phyloP scores from a whole-genome alignment of 2,329 filamentous ascomycete species.

The Aspergillus ochraceus region DNA sequence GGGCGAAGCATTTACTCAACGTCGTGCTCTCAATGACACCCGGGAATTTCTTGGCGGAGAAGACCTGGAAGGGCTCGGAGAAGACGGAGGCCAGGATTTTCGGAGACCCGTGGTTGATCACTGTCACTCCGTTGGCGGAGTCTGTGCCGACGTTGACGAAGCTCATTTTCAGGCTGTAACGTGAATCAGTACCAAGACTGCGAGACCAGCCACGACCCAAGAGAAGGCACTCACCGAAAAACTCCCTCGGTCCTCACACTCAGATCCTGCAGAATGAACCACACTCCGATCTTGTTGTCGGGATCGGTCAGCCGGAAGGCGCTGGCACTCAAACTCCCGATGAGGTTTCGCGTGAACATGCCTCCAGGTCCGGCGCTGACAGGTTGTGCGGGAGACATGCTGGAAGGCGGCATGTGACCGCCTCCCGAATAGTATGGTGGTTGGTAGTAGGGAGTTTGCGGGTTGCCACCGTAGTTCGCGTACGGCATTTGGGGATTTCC shows the following conservation, averaged over 20 bases:
- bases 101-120: slow-evolving; percentile 71
- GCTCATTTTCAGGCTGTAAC: slow-evolving; percentile 61
- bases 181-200: slow-evolving; percentile 6
- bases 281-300: slow-evolving; percentile 80
- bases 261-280: slow-evolving; percentile 95
- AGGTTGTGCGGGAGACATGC: slow-evolving; percentile 38
- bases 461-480: slow-evolving; percentile 33
- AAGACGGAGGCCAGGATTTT: slow-evolving; percentile 83
- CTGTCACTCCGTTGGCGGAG: slow-evolving; percentile 42
- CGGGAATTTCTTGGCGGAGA: slow-evolving; percentile 96
- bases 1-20: slow-evolving; percentile 88
- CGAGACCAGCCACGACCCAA: not conserved
- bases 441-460: slow-evolving; percentile 33
- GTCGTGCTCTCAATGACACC: slow-evolving; percentile 92
- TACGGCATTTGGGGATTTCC: slow-evolving; percentile 34
- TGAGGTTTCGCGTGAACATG: slow-evolving; percentile 94
- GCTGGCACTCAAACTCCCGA: slow-evolving; percentile 86
- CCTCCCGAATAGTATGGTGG: slow-evolving; percentile 31
- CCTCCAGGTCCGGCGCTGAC: slow-evolving; percentile 59
- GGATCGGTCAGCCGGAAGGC: slow-evolving; percentile 81
- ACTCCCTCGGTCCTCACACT: slow-evolving; percentile 89
- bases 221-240: slow-evolving; percentile 66
- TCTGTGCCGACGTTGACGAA: slow-evolving; percentile 80
- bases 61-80: slow-evolving; percentile 88
- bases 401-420: slow-evolving; percentile 33